Evolutionary conservation across 2,329 filamentous ascomycete species (phyloP).

Genomic region (Fusarium piperis): DNA sequence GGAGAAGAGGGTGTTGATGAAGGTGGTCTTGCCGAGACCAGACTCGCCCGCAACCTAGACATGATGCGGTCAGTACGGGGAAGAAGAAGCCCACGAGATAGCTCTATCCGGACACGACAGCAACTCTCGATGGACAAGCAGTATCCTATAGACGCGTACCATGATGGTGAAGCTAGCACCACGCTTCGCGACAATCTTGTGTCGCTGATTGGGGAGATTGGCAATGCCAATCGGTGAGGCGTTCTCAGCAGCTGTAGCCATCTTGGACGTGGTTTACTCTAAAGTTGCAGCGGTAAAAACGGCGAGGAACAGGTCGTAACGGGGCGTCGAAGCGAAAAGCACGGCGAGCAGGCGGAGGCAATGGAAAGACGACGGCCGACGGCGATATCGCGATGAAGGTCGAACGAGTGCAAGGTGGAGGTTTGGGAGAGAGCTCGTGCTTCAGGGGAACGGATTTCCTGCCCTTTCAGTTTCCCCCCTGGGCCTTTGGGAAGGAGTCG

Average conservation of each 20-base stretch:
- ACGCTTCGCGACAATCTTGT: conserved; percentile 82
- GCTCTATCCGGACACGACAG: neutral
- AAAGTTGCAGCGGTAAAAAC: conserved; percentile 13
- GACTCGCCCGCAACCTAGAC: conserved; percentile 95
- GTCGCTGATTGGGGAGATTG: conserved; percentile 78
- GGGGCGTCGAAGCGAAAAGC: conserved; percentile 16
- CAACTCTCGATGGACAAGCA: neutral
- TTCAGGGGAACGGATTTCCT: conserved; percentile 52
- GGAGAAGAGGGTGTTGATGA: conserved; percentile 99
- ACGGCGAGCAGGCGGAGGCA: conserved; percentile 32
- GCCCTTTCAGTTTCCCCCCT: conserved; percentile 32
- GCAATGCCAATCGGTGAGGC: conserved; percentile 78
- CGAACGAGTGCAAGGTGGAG: conserved; percentile 44
- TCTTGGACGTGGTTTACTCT: conserved; percentile 44
- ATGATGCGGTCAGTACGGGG: conserved; percentile 23
- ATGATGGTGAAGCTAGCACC: conserved; percentile 99
- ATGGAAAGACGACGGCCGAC: conserved; percentile 34
- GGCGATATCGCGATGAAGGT: conserved; percentile 41
- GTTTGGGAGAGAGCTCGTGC: conserved; percentile 43
- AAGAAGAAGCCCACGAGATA: conserved; percentile 1
- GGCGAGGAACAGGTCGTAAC: conserved; percentile 2
- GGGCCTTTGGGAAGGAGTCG: conserved; percentile 37
- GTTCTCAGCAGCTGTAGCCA: conserved; percentile 68
- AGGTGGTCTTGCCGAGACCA: conserved; percentile 98
- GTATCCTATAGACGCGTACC: conserved; percentile 65